These are phyloP conservation scores for Ambrosia hybrid DNA, from an alignment of 140 eudicot genomes.

Conservation along the genomic window DNA sequence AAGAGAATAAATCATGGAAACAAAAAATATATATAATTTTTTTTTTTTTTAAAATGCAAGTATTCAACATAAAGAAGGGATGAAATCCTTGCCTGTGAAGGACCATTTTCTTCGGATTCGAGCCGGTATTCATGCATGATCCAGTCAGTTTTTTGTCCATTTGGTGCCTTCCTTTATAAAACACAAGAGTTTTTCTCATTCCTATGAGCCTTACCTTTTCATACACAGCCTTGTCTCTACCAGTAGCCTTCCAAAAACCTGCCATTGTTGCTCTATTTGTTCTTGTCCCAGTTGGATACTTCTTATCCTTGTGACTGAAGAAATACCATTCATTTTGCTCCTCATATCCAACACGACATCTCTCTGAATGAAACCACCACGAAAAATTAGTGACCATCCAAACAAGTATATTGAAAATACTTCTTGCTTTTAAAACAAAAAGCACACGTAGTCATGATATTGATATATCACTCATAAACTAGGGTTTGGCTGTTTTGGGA, in stretches of 20 bases:
- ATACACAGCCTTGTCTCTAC: constrained; percentile 84
- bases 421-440: not conserved
- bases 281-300: constrained; percentile 85
- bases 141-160: constrained; percentile 88
- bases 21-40: no score
- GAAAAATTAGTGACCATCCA: not conserved
- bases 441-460: no score
- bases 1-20: not conserved
- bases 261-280: constrained; percentile 86
- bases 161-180: constrained; percentile 94
- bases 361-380: constrained; percentile 41
- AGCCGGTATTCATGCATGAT: constrained; percentile 94
- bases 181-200: constrained; percentile 91
- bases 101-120: constrained; percentile 76
- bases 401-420: not conserved
- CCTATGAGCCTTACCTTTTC: constrained; percentile 69
- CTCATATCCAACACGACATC: constrained; percentile 76
- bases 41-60: no score
- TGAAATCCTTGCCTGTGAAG: constrained; percentile 60
- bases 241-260: constrained; percentile 95
- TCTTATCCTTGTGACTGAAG: constrained; percentile 89
- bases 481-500: no score
- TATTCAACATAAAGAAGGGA: not conserved
- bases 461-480: no score
- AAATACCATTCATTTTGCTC: constrained; percentile 91